A percentile compares a stretch with the other conserved stretches of the same genome.
These are phyloP conservation scores for Rosa chinensis DNA, from an alignment of 306 rosid genomes.

Conservation along the genomic window DNA sequence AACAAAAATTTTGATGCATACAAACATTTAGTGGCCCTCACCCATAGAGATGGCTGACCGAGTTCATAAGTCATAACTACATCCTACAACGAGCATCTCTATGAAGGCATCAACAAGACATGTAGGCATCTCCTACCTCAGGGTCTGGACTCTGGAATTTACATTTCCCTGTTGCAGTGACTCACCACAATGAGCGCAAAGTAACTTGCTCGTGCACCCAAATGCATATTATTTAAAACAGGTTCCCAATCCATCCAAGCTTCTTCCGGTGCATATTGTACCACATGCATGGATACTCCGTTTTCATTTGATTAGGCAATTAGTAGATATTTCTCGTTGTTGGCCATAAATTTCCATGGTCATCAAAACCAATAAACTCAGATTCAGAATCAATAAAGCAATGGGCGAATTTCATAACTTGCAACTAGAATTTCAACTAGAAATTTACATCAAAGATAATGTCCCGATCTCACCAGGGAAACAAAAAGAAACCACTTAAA, in stretches of 20 bases:
- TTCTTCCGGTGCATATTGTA: not conserved
- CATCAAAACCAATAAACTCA: not conserved
- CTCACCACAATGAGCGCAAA: no score
- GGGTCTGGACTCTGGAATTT: no score
- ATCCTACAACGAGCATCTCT: no score
- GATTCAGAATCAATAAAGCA: not conserved
- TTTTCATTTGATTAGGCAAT: not conserved
- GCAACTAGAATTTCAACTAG: conserved; percentile 15
- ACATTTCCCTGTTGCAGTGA: no score
- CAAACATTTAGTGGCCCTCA: no score
- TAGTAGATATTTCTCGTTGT: not conserved
- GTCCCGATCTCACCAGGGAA: conserved; percentile 6
- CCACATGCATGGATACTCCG: not conserved
- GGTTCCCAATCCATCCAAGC: not conserved
- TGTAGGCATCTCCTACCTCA: no score
- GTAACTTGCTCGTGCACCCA: no score
- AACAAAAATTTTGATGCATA: no score
- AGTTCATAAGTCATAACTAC: no score
- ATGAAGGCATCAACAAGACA: no score
- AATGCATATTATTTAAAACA: no score
- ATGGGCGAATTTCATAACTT: not conserved
- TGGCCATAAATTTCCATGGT: not conserved
- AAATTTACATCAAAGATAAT: conserved; percentile 25
- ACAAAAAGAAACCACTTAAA: conserved; percentile 15
- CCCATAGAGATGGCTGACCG: no score